Conservation (phyloP, 495 filamentous ascomycete genomes). For the Pseudevernia furfuracea region DNA sequence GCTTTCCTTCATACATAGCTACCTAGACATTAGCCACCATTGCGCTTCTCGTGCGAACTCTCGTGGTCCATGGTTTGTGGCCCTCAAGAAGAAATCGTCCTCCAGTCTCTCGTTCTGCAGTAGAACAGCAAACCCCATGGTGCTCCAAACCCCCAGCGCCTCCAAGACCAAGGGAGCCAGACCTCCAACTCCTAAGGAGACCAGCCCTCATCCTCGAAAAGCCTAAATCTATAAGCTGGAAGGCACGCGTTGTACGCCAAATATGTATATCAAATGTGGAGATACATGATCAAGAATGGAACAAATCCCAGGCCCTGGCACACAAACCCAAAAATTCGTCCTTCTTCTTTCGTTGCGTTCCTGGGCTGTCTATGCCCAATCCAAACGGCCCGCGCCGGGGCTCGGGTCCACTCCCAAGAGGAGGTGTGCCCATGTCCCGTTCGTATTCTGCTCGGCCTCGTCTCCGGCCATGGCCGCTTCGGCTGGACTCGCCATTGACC, state of each 20-base stretch:
- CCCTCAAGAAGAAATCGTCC: not conserved
- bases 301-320: conserved; percentile 87
- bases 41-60: not conserved
- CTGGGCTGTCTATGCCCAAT: conserved; percentile 70
- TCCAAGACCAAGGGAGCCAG: not conserved
- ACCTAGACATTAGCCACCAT: not conserved
- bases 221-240: not conserved
- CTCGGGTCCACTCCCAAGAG: conserved; percentile 54
- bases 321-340: conserved; percentile 88
- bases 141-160: not conserved
- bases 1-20: not conserved
- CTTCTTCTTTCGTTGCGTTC: conserved; percentile 79
- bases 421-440: conserved; percentile 68
- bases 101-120: not conserved
- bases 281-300: conserved; percentile 66
- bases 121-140: not conserved
- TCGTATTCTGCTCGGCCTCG: conserved; percentile 84
- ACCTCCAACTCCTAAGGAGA: not conserved
- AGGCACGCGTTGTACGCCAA: not conserved
- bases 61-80: not conserved
- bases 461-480: conserved; percentile 51
- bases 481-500: conserved; percentile 29
- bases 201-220: not conserved
- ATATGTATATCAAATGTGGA: not conserved
- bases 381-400: conserved; percentile 66